Conservation (phyloP, 1,284 basidiomycete species). For the Acaromyces ingoldii region DNA sequence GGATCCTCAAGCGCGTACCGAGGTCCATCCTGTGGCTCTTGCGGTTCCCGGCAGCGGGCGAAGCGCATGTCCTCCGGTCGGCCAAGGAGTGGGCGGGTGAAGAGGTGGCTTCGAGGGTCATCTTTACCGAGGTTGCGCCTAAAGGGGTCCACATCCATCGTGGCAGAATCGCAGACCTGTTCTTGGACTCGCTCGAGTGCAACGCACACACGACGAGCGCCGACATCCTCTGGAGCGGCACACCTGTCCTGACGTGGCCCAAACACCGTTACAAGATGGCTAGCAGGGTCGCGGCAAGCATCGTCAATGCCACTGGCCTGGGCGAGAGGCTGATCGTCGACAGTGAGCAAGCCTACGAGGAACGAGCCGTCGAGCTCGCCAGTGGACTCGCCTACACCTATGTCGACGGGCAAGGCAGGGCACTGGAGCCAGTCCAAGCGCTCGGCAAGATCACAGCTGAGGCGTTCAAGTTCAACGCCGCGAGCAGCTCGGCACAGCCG, state of each 20-base stretch:
- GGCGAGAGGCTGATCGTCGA: conserved; percentile 60
- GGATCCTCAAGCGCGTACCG: conserved; percentile 58
- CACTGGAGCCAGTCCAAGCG: not conserved
- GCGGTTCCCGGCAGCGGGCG: conserved; percentile 61
- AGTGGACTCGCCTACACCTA: conserved; percentile 51
- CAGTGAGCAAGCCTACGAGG: conserved; percentile 58
- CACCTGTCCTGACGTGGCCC: conserved; percentile 62
- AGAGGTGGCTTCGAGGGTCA: conserved; percentile 58
- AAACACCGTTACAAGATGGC: conserved; percentile 62
- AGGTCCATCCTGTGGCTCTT: conserved; percentile 63
- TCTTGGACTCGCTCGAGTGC: conserved; percentile 65
- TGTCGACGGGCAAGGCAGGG: conserved; percentile 10
- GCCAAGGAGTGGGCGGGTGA: conserved; percentile 59
- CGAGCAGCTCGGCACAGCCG: conserved; percentile 6
- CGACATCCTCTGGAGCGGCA: conserved; percentile 63
- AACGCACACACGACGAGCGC: conserved; percentile 64
- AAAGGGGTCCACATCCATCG: conserved; percentile 61
- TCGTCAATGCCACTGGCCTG: conserved; percentile 60
- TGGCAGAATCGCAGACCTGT: conserved; percentile 60
- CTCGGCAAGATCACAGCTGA: conserved; percentile 2
- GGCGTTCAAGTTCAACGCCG: conserved; percentile 4
- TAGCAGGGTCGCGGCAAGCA: conserved; percentile 61
- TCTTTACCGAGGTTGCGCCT: conserved; percentile 60
- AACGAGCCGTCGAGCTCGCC: conserved; percentile 58
- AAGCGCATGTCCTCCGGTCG: conserved; percentile 58